Percentiles rank a stretch among this genome's conserved stretches.
These are phyloP conservation scores for Wickerhamomyces subpelliculosus DNA, from an alignment of 805 yeast species.

Conservation along the genomic window DNA sequence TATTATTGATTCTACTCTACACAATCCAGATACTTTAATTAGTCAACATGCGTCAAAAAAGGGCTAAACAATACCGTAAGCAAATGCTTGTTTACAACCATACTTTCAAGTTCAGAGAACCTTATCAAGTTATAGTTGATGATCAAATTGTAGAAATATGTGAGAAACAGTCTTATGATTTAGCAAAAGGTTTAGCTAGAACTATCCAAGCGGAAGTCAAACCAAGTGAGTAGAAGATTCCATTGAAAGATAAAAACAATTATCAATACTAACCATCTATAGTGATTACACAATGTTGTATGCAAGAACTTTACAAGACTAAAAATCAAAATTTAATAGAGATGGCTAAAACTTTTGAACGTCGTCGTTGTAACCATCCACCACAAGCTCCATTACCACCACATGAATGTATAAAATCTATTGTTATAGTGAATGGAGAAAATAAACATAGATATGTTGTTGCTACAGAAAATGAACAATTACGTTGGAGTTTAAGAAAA, in stretches of 20 bases:
- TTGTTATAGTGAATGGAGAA: slow-evolving; percentile 62
- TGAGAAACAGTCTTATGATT: slow-evolving; percentile 61
- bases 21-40: no score
- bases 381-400: slow-evolving; percentile 57
- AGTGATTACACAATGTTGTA: slow-evolving; percentile 93
- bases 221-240: slow-evolving; percentile 32
- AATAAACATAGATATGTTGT: slow-evolving; percentile 90
- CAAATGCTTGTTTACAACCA: slow-evolving; percentile 82
- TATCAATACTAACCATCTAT: background rate
- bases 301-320: slow-evolving; percentile 72
- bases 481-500: slow-evolving; percentile 62
- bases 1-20: no score
- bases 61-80: slow-evolving; percentile 91
- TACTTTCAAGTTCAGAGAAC: slow-evolving; percentile 88
- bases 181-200: slow-evolving; percentile 72
- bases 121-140: slow-evolving; percentile 86
- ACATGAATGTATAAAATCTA: slow-evolving; percentile 66
- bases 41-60: slow-evolving; percentile 78
- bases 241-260: background rate
- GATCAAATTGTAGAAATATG: slow-evolving; percentile 67
- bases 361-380: slow-evolving; percentile 88
- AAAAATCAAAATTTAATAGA: slow-evolving; percentile 72
- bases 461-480: slow-evolving; percentile 70
- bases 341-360: slow-evolving; percentile 75
- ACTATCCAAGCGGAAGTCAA: slow-evolving; percentile 83